Evolutionary conservation across 73 alveolate species (phyloP), one percentile per base, ranked within the genome.

Genomic region (Tetrahymena borealis): DNA sequence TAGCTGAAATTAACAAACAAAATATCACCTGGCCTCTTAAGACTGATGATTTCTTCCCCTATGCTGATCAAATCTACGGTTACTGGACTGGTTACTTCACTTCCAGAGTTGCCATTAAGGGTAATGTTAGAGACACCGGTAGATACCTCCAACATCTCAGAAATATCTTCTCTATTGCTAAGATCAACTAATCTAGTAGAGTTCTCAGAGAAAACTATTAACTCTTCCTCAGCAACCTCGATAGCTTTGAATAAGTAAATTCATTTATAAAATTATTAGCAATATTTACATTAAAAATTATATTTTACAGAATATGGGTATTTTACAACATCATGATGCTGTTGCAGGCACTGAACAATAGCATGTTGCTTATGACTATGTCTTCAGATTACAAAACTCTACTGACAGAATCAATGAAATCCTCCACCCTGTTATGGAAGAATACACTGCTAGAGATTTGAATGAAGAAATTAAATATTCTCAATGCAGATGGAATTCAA

Each of bases 41-140:
- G 91, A 39, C 38, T 33, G 99, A 97, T 90, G 99, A 97, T 90
- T 93, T 97, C 95, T 94, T 97, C 97, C 99, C 99, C 8, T 97
- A 96, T 94, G 96, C 98, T 41, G 98, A 96, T 91, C 90, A 92
- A 60, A 85, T 78, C 31, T 78, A 93, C 94, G 97, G 94, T 32
- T 97, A 95, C 94, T 98, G 99, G 99, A 97, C 99, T 32, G 99
- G 99, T 3, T 98, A 95, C 96, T 98, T 94, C 95, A 96, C 99
- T 32, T 95, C 99, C 42, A 94, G 99, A 90, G 98, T 98, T 10
- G 92, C 95, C 90, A 78, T 97, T 94, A 95, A 96, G 96, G 79
- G 95, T 77, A 40, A 96, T 95, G 91, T 97, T 96, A 94, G 95
- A 95, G 94, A 92, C 90, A 41, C 38, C 15, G 95, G 95, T 32